phyloP scores from a whole-genome alignment of 2,329 filamentous ascomycete genomes.

The Cordyceps javanica region DNA sequence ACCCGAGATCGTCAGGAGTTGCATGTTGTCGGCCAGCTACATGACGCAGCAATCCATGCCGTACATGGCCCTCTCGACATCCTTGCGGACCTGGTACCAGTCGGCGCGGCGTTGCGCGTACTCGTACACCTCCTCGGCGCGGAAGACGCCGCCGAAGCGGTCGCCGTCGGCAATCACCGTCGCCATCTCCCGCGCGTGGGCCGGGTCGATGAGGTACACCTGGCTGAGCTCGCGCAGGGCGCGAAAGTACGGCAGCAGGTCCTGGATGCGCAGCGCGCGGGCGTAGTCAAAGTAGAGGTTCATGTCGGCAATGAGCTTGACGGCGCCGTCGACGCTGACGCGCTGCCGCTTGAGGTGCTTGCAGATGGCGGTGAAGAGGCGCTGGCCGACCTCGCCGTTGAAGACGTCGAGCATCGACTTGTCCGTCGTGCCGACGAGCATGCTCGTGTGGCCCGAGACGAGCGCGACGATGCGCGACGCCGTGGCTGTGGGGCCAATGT shows the following conservation, averaged over 20 bases:
- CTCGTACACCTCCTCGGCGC: slow-evolving; percentile 95
- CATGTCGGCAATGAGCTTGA: slow-evolving; percentile 94
- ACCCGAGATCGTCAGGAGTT: no score
- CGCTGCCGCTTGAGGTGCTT: slow-evolving; percentile 97
- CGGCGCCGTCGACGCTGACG: slow-evolving; percentile 79
- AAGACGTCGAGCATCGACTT: slow-evolving; percentile 98
- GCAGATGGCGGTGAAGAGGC: slow-evolving; percentile 85
- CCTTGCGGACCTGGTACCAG: slow-evolving; percentile 84
- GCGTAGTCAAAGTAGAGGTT: slow-evolving; percentile 88
- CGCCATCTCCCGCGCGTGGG: slow-evolving; percentile 88
- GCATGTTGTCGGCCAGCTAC: slow-evolving; percentile 47
- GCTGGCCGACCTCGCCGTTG: slow-evolving; percentile 92
- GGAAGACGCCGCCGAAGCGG: slow-evolving; percentile 85
- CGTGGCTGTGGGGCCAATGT: slow-evolving; percentile 67
- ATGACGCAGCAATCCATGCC: slow-evolving; percentile 83
- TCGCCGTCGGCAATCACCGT: slow-evolving; percentile 89
- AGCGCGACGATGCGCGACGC: slow-evolving; percentile 77
- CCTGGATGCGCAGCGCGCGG: slow-evolving; percentile 70
- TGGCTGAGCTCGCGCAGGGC: slow-evolving; percentile 88
- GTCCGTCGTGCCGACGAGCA: slow-evolving; percentile 91
- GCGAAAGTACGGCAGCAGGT: slow-evolving; percentile 83
- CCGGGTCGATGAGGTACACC: slow-evolving; percentile 84
- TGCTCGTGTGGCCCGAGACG: slow-evolving; percentile 80
- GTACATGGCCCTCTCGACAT: slow-evolving; percentile 96
- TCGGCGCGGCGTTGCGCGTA: slow-evolving; percentile 91